phyloP scores from a whole-genome alignment of 176 grass and related monocot species.

The Thalia dealbata region DNA sequence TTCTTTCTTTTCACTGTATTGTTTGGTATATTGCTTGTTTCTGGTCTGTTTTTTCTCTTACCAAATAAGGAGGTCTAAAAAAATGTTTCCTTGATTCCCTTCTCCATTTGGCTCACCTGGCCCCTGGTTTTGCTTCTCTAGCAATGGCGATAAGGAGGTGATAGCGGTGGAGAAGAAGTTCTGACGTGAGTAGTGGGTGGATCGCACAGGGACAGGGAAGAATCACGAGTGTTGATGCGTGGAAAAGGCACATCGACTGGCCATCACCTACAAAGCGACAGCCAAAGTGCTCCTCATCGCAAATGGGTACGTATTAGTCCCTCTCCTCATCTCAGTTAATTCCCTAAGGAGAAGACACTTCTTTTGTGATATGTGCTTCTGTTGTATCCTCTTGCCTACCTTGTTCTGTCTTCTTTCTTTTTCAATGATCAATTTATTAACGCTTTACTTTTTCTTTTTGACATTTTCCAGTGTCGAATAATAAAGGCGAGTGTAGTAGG shows the following conservation, averaged over 20 bases:
- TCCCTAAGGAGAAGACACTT: neutral
- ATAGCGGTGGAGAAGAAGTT: neutral
- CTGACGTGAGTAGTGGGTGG: neutral
- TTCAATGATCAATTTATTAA: neutral
- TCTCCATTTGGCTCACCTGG: neutral
- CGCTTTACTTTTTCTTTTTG: neutral
- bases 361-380: neutral
- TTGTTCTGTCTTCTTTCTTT: too few species aligned
- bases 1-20: too few species aligned
- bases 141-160: neutral
- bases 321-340: constrained; percentile 1
- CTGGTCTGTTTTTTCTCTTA: neutral
- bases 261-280: too few species aligned
- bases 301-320: neutral
- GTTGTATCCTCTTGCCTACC: neutral
- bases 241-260: constrained; percentile 1
- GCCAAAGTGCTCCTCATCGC: neutral
- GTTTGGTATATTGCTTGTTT: neutral
- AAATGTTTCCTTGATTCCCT: neutral
- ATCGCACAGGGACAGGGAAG: constrained; percentile 3
- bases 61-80: neutral
- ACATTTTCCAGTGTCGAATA: neutral
- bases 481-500: neutral
- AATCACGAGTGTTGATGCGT: neutral
- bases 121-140: neutral